Base-by-base conservation (phyloP, 2,329 filamentous ascomycete species). In the Cytospora schulzeri region DNA sequence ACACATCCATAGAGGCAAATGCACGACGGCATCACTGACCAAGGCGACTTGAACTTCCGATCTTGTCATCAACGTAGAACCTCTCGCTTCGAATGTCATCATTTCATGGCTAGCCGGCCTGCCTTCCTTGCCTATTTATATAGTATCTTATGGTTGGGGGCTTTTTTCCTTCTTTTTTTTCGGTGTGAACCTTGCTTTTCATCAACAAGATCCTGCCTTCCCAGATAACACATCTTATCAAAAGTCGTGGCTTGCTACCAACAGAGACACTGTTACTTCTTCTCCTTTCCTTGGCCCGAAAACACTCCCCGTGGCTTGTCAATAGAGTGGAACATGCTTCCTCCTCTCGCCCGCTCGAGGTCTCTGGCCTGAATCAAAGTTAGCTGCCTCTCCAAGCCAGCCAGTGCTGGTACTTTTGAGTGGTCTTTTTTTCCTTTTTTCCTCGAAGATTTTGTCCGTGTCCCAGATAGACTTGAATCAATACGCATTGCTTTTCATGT, bases 61-160 rank as follows among this genome's bases (percentile, higher is more conserved):
- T 35, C 2, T 35, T 35, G 15, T 14, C 45, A 22, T 48, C n/a
- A 48, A 48, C 11, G 11, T 22, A 48, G 22, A 48, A 22, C 45
- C 45, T 24, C 9, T 12, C 7, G 4, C 7, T 48, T 24, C 45
- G 4, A 14, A 35, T 38, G 50, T 38, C 35, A 50, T 26, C 31
- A 19, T 50, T 50, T 56, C 52, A 26, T 29, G 41, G 38, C 52
- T 62, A 35, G 29, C 60, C 52, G 28, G 41, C 52, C 52, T 56
- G 41, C 38, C 52, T 62, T 48, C 59, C 60, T 31, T 22, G 22
- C 41, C 12, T 56, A 50, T 56, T 17, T 22, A 56, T 12, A 24
- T 48, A 19, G n/a, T n/a, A n/a, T n/a, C n/a, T n/a, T n/a, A n/a
- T n/a, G n/a, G n/a, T n/a, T n/a, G n/a, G n/a, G n/a, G n/a, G n/a